These are phyloP conservation scores for Thermoascus crustaceus DNA, from an alignment of 2,329 filamentous ascomycete genomes.

Conservation along the genomic window DNA sequence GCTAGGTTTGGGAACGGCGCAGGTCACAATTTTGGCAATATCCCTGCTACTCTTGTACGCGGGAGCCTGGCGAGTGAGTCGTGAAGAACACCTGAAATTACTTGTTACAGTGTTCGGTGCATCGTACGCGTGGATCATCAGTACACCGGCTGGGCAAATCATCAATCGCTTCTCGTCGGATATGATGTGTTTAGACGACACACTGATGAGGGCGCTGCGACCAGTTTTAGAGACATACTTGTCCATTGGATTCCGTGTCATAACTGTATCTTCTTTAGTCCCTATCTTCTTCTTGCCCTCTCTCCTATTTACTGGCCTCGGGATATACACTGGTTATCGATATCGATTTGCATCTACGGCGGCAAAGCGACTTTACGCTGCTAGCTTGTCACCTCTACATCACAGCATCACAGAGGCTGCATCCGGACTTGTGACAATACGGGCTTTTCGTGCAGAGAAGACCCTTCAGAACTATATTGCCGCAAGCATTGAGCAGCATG, in stretches of 20 bases:
- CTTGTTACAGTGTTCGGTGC: slow-evolving; percentile 7
- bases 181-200: slow-evolving; percentile 9
- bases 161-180: slow-evolving; percentile 12
- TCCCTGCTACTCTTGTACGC: slow-evolving; percentile 8
- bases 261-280: slow-evolving; percentile 9
- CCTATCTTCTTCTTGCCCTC: slow-evolving; percentile 10
- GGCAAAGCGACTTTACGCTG: slow-evolving; percentile 9
- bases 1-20: slow-evolving; percentile 6
- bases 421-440: slow-evolving; percentile 8
- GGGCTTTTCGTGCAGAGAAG: slow-evolving; percentile 8
- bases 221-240: slow-evolving; percentile 11
- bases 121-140: slow-evolving; percentile 10
- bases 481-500: slow-evolving; percentile 6
- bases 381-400: slow-evolving; percentile 8
- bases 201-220: slow-evolving; percentile 6
- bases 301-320: slow-evolving; percentile 5
- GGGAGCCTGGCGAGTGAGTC: slow-evolving; percentile 8
- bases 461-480: slow-evolving; percentile 7
- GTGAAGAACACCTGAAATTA: slow-evolving; percentile 8
- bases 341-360: slow-evolving; percentile 10
- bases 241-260: slow-evolving; percentile 10
- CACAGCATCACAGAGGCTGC: slow-evolving; percentile 9
- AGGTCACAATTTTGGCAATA: slow-evolving; percentile 4
- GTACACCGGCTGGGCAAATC: slow-evolving; percentile 9
- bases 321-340: slow-evolving; percentile 7